Conservation (phyloP, 768 basidiomycete genomes). For the Crassisporium funariophilum region DNA sequence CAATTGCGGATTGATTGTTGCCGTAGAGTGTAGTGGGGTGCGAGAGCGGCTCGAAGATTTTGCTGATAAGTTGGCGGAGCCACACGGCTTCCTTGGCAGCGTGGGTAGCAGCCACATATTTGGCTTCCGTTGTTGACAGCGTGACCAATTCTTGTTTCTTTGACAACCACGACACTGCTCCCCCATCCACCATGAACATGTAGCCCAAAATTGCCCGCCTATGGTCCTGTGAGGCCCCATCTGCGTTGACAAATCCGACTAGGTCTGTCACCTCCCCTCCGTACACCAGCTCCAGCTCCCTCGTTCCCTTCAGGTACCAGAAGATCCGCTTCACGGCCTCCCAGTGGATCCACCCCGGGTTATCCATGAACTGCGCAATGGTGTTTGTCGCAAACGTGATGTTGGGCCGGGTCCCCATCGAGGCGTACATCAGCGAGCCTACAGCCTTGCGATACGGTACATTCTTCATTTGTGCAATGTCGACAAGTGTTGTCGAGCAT, state of each 20-base stretch:
- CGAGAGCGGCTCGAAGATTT: neutral
- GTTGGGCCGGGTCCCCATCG: conserved; percentile 32
- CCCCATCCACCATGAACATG: conserved; percentile 29
- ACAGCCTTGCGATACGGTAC: conserved; percentile 5
- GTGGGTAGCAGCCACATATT: neutral
- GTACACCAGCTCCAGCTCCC: conserved; percentile 23
- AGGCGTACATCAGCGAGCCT: conserved; percentile 21
- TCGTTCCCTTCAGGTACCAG: conserved; percentile 37
- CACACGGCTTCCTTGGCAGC: neutral
- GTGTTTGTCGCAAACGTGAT: conserved; percentile 27
- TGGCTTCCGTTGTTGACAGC: neutral
- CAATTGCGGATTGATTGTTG: neutral
- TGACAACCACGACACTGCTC: conserved; percentile 34
- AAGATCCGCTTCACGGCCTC: conserved; percentile 37
- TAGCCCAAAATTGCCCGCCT: conserved; percentile 35
- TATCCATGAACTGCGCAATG: conserved; percentile 28
- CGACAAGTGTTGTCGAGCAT: neutral
- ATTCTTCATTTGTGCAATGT: neutral
- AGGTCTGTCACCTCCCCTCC: conserved; percentile 18
- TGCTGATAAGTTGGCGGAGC: neutral
- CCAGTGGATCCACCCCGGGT: conserved; percentile 31
- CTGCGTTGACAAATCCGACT: conserved; percentile 20
- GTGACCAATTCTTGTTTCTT: conserved; percentile 33
- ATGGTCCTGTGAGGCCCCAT: conserved; percentile 21
- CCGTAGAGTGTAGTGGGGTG: neutral